Evolutionary conservation across 2,329 filamentous ascomycete genomes (phyloP), one percentile per base, ranked within the genome.

Genomic region (Aspergillus proliferans): DNA sequence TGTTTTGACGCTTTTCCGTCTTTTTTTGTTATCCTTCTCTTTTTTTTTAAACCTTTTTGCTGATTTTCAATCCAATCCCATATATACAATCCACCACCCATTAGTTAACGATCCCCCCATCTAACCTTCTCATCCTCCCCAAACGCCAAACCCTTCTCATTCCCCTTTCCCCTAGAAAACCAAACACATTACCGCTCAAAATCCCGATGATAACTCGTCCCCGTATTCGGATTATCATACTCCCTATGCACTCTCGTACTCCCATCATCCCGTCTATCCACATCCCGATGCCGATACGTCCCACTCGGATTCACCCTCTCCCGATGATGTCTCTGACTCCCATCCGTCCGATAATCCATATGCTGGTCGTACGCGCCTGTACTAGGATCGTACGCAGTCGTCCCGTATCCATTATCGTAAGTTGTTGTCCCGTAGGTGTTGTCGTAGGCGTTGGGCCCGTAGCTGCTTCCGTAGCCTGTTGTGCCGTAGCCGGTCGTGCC

Each of bases 361-460:
- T 67, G 64, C 43, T 67, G 64, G 46, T 67, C 64, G 22, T 67
- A 67, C 15, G 64, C 58, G 18, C 59, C 61, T 14, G 49, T 60
- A 47, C 41, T 55, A 30, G 59, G 61, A 22, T 62, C 55, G 33
- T 59, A 62, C 28, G 58, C 34, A 34, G 56, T 63, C 14, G 51
- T 57, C n/a, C 58, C 62, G 36, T 62, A 64, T 36, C 52, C 59
- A 22, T 54, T 58, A 48, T 60, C 56, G 33, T 60, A 59, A 45
- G 50, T 55, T 40, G 50, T 56, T 44, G 57, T 55, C 42, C 59
- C 61, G 42, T 48, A 54, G 19, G 53, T 52, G 28, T 30, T 56
- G 26, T 49, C 50, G 42, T 58, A 58, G 36, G 54, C 53, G 4
- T 52, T 53, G 10, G 48, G 42, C 40, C 50, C 55, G 14, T 55